phyloP scores from a whole-genome alignment of 257 asterid genomes.

The Fraxinus excelsior region DNA sequence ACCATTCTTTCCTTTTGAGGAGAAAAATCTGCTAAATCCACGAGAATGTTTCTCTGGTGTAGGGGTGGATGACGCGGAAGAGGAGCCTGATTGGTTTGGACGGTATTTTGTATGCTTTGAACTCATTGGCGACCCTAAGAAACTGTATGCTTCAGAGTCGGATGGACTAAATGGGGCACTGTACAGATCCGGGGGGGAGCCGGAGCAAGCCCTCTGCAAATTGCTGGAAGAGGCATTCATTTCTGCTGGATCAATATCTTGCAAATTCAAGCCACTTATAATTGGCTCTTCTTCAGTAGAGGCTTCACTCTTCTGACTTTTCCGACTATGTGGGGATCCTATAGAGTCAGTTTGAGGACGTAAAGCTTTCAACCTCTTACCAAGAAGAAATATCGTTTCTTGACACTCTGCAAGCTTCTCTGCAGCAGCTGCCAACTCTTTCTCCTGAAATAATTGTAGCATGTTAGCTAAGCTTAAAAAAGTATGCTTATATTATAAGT shows the following conservation, averaged over 20 bases:
- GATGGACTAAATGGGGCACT: constrained; percentile 52
- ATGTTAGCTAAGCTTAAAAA: not conserved
- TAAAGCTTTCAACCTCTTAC: constrained; percentile 76
- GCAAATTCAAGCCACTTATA: constrained; percentile 50
- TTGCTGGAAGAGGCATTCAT: constrained; percentile 43
- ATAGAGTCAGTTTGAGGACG: constrained; percentile 56
- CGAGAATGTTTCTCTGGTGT: constrained; percentile 82
- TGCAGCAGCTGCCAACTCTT: constrained; percentile 79
- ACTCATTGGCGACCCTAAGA: constrained; percentile 53
- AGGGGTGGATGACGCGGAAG: constrained; percentile 56
- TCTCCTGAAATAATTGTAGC: constrained; percentile 57
- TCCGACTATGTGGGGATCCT: constrained; percentile 40
- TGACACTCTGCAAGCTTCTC: constrained; percentile 93
- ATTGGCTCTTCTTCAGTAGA: constrained; percentile 52
- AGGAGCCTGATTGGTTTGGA: constrained; percentile 64
- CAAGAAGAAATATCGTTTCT: constrained; percentile 84
- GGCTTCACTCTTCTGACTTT: constrained; percentile 44
- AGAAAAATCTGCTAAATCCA: constrained; percentile 83
- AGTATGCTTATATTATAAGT: not conserved
- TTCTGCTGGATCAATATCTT: constrained; percentile 52
- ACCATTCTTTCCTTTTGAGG: constrained; percentile 59
- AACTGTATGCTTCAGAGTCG: constrained; percentile 55
- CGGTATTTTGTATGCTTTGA: constrained; percentile 51
- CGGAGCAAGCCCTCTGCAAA: constrained; percentile 47
- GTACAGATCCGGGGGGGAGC: constrained; percentile 53